These are phyloP conservation scores for Aphelidium insulamus DNA, from an alignment of 371 early-diverging fungal species.

Conservation along the genomic window DNA sequence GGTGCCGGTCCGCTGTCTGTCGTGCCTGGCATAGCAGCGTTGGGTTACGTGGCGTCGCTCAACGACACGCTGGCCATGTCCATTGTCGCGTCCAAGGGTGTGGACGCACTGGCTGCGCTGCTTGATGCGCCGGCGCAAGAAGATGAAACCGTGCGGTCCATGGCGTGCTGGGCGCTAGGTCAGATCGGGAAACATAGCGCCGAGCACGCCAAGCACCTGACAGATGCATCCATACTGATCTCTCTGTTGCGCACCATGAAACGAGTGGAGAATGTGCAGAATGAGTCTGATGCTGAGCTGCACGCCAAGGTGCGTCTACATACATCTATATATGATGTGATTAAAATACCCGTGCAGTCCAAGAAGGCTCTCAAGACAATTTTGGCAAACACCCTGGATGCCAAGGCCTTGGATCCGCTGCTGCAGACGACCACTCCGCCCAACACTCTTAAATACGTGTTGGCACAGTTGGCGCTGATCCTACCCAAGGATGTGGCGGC, in stretches of 20 bases:
- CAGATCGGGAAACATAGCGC: constrained; percentile 28
- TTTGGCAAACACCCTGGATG: constrained; percentile 17
- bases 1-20: too few relatives aligned
- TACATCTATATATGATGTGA: too few relatives aligned
- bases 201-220: constrained; percentile 27
- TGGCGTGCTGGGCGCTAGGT: too few relatives aligned
- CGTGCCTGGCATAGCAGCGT: constrained; percentile 24
- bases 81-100: constrained; percentile 24
- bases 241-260: background rate
- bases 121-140: too few relatives aligned
- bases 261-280: constrained; percentile 3
- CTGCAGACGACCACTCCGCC: constrained; percentile 17
- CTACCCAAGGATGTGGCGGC: constrained; percentile 24
- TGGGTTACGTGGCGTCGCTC: constrained; percentile 29
- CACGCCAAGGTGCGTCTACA: too few relatives aligned
- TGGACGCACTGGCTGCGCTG: constrained; percentile 16
- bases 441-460: constrained; percentile 23
- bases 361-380: constrained; percentile 24
- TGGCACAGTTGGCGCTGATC: constrained; percentile 24
- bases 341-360: too few relatives aligned
- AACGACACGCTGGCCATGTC: constrained; percentile 24
- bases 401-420: constrained; percentile 22
- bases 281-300: constrained; percentile 14
- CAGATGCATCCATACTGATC: constrained; percentile 17
- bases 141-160: too few relatives aligned